A percentile compares a stretch with the other conserved stretches of the same genome.
These are phyloP conservation scores for Boletellus sp. DNA, from an alignment of 768 basidiomycete species.

Conservation along the genomic window DNA sequence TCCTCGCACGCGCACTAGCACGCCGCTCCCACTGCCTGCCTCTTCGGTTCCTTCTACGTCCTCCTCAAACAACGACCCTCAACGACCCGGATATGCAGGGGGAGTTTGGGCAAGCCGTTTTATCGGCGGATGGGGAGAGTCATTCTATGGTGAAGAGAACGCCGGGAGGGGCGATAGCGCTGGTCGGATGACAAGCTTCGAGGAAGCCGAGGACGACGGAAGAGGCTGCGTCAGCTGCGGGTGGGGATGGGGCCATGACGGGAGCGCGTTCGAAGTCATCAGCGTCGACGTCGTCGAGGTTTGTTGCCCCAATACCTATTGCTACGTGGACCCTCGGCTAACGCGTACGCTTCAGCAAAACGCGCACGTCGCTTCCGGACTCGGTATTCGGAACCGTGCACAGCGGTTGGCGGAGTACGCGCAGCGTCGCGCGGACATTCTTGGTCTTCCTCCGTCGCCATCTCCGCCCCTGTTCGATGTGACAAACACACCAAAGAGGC, in stretches of 20 bases:
- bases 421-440: constrained; percentile 51
- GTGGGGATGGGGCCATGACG: constrained; percentile 80
- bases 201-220: constrained; percentile 53
- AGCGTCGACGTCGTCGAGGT: constrained; percentile 64
- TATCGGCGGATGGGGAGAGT: constrained; percentile 40
- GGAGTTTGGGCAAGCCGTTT: constrained; percentile 37
- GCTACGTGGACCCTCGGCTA: constrained; percentile 1
- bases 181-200: constrained; percentile 27
- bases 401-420: constrained; percentile 69
- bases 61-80: constrained; percentile 26
- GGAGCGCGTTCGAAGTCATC: constrained; percentile 70
- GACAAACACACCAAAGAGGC: constrained; percentile 36
- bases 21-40: constrained; percentile 21
- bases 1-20: constrained; percentile 29
- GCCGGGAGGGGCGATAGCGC: constrained; percentile 28
- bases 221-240: constrained; percentile 59
- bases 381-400: constrained; percentile 56
- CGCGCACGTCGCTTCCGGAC: constrained; percentile 49
- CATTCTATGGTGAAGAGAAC: constrained; percentile 30
- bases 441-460: constrained; percentile 26
- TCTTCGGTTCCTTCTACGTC: constrained; percentile 23
- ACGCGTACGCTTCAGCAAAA: constrained; percentile 38
- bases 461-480: constrained; percentile 28
- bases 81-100: constrained; percentile 24
- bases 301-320: constrained; percentile 20